Evolutionary conservation across 495 filamentous ascomycete species (phyloP).

Genomic region (Penicillium crystallinum): DNA sequence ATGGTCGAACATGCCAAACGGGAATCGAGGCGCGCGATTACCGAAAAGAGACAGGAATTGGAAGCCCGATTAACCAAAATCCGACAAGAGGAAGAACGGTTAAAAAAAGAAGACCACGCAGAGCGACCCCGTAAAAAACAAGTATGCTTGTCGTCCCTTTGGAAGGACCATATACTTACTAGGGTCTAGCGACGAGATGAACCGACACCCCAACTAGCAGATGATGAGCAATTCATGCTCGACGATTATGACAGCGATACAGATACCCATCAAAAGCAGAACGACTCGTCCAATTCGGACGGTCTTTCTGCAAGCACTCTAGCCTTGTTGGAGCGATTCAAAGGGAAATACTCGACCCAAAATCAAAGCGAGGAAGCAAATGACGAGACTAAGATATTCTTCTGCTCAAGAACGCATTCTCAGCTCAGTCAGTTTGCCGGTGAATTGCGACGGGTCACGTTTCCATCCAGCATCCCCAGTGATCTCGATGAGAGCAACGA

Average conservation of each 20-base stretch:
- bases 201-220: conserved; percentile 26
- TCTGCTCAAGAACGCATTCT: conserved; percentile 92
- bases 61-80: conserved; percentile 65
- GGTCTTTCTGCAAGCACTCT: conserved; percentile 42
- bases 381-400: conserved; percentile 75
- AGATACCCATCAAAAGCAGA: conserved; percentile 34
- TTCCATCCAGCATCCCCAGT: conserved; percentile 56
- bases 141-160: conserved; percentile 24
- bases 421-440: conserved; percentile 91
- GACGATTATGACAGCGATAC: conserved; percentile 73
- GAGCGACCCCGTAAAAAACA: conserved; percentile 48
- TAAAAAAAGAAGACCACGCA: conserved; percentile 45
- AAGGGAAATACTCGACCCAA: conserved; percentile 27
- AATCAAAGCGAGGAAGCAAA: conserved; percentile 46
- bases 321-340: conserved; percentile 37
- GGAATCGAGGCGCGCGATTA: conserved; percentile 61
- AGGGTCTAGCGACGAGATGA: conserved; percentile 29
- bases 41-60: conserved; percentile 61
- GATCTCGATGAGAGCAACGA: conserved; percentile 27
- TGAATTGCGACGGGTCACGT: conserved; percentile 75
- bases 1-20: conserved; percentile 69
- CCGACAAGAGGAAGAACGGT: conserved; percentile 60
- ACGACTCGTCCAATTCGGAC: conserved; percentile 20
- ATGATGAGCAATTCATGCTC: conserved; percentile 71
- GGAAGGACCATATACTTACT: neutral